These are phyloP conservation scores for Tolypocladium tropicale DNA, from an alignment of 2,329 filamentous ascomycete genomes.

Conservation along the genomic window DNA sequence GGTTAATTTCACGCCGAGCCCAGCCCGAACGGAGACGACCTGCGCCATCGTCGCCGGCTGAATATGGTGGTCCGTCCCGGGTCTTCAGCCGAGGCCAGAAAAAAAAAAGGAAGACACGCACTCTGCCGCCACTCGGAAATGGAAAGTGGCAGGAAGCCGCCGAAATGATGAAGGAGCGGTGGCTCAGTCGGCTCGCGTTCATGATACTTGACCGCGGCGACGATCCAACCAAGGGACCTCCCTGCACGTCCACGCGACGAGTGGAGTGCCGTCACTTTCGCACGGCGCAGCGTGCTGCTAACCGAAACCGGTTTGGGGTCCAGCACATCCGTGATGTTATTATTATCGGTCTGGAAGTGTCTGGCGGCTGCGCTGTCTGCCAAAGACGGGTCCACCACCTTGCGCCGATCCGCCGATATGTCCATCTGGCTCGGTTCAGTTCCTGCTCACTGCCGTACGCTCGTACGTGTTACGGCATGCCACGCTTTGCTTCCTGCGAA, in stretches of 20 bases:
- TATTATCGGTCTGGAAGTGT: neutral
- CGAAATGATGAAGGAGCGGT: constrained; percentile 2
- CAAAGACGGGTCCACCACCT: neutral
- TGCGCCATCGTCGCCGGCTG: neutral
- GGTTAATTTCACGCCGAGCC: neutral
- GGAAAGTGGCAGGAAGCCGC: neutral
- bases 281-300: neutral
- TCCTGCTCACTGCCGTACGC: neutral
- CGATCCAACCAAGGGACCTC: neutral
- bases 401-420: neutral
- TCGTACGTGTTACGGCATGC: neutral
- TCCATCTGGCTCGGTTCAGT: neutral
- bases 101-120: neutral
- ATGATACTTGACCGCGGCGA: neutral
- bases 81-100: neutral
- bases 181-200: neutral
- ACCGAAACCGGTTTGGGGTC: neutral
- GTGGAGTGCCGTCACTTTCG: neutral
- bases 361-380: neutral
- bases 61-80: neutral
- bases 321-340: neutral
- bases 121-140: neutral
- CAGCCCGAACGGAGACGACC: neutral
- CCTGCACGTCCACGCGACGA: constrained; percentile 2
- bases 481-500: neutral